Percentiles rank a stretch among this genome's conserved stretches.
Evolutionary conservation across 2,329 filamentous ascomycete species (phyloP).

Genomic region (Ceratocystis lukuohia): DNA sequence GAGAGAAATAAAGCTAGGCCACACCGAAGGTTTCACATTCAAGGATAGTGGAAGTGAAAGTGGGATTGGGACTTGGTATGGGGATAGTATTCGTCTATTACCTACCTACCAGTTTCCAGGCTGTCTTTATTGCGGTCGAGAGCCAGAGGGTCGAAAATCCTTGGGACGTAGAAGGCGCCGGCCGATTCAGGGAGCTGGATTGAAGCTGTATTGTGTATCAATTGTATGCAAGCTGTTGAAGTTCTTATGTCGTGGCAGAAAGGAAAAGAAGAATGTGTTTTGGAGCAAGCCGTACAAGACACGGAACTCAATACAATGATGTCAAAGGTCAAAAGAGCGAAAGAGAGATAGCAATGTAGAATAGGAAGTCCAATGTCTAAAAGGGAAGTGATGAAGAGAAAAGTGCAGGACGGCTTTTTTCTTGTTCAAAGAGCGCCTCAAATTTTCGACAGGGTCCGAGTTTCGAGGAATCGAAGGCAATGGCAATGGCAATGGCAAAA

Average conservation of each 20-base stretch:
- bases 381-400: constrained; percentile 7
- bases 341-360: neutral
- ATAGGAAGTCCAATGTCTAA: neutral
- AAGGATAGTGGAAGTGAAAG: neutral
- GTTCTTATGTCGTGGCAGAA: neutral
- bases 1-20: neutral
- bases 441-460: constrained; percentile 3
- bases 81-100: constrained; percentile 4
- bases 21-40: constrained; percentile 3
- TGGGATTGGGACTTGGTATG: neutral
- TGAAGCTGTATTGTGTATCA: neutral
- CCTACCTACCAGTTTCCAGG: constrained; percentile 8
- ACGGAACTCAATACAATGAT: neutral
- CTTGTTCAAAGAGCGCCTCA: neutral
- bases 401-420: neutral
- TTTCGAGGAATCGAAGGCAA: neutral
- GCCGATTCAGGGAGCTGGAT: neutral
- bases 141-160: neutral
- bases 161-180: neutral
- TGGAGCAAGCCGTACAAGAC: neutral
- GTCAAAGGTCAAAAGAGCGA: neutral
- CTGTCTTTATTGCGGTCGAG: constrained; percentile 4
- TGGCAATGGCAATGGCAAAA: neutral
- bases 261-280: no score
- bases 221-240: neutral